Percentiles rank a stretch among this genome's conserved stretches.
Evolutionary conservation across 805 yeast genomes (phyloP).

Genomic region (Lachancea dasiensis): DNA sequence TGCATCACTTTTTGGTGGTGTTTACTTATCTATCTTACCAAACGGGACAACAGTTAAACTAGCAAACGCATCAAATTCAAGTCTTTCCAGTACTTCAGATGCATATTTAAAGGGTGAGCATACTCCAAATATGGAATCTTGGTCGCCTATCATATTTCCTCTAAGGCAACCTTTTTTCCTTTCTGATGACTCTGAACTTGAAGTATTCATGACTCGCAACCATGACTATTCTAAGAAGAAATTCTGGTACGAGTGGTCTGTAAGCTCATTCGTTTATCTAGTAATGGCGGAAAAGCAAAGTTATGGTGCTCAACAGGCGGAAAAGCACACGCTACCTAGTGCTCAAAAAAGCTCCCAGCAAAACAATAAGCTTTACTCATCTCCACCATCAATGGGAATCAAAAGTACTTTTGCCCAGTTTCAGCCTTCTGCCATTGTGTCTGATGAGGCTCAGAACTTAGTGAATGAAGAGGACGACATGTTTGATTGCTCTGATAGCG

Average conservation of each 20-base stretch:
- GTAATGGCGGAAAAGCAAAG: conserved; percentile 25
- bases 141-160: conserved; percentile 69
- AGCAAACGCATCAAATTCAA: conserved; percentile 12
- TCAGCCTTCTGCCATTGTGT: conserved; percentile 3
- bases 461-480: conserved; percentile 8
- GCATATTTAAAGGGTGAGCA: conserved; percentile 16
- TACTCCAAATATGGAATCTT: conserved; percentile 46
- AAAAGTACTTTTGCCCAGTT: conserved; percentile 9
- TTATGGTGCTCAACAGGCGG: neutral
- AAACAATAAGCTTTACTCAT: neutral
- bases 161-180: conserved; percentile 46
- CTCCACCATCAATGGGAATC: conserved; percentile 6
- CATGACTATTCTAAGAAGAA: conserved; percentile 28
- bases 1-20: conserved; percentile 60
- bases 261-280: conserved; percentile 45
- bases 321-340: neutral
- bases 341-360: neutral
- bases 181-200: conserved; percentile 50
- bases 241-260: conserved; percentile 67
- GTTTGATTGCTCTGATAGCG: conserved; percentile 4
- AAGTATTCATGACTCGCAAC: conserved; percentile 46
- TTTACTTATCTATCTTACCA: conserved; percentile 32
- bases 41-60: conserved; percentile 17
- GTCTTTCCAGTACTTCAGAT: neutral
- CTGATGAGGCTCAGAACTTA: conserved; percentile 2